phyloP scores from a whole-genome alignment of 2,329 filamentous ascomycete genomes.

The Camptophora hylomeconis region DNA sequence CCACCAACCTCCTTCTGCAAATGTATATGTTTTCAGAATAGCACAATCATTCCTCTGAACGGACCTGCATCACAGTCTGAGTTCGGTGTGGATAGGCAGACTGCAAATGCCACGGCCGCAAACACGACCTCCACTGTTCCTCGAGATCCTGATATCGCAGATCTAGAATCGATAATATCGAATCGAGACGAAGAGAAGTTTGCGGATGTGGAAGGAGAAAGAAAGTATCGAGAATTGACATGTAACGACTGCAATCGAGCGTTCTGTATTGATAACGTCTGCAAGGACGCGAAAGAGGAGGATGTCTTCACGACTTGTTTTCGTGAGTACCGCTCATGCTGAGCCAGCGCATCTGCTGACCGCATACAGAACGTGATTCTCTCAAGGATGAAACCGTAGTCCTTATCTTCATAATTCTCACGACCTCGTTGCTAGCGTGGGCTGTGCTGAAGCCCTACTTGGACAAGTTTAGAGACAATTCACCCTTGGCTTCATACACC shows the following conservation, averaged over 20 bases:
- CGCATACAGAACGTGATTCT: constrained; percentile 45
- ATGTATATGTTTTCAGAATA: constrained; percentile 56
- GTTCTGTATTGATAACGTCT: constrained; percentile 50
- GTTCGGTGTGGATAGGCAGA: no score
- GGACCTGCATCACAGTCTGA: constrained; percentile 22
- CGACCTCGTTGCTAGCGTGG: constrained; percentile 46
- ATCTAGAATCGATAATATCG: constrained; percentile 1
- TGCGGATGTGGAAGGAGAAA: constrained; percentile 17
- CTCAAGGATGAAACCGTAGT: constrained; percentile 54
- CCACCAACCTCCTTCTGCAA: constrained; percentile 54
- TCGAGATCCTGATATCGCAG: no score
- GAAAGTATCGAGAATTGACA: constrained; percentile 32
- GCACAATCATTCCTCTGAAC: constrained; percentile 53
- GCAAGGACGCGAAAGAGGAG: constrained; percentile 48
- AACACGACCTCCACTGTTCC: no score
- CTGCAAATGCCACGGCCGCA: no score
- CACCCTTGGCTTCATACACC: no score
- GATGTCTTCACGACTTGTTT: constrained; percentile 56
- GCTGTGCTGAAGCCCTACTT: constrained; percentile 48
- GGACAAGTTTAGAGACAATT: constrained; percentile 24
- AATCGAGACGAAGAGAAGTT: background rate
- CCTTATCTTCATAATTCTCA: constrained; percentile 52
- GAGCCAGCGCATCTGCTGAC: background rate
- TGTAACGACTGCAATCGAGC: constrained; percentile 57
- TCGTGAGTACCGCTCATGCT: constrained; percentile 28